Conservation (phyloP, 1,284 basidiomycete species). For the Malassezia nana region DNA sequence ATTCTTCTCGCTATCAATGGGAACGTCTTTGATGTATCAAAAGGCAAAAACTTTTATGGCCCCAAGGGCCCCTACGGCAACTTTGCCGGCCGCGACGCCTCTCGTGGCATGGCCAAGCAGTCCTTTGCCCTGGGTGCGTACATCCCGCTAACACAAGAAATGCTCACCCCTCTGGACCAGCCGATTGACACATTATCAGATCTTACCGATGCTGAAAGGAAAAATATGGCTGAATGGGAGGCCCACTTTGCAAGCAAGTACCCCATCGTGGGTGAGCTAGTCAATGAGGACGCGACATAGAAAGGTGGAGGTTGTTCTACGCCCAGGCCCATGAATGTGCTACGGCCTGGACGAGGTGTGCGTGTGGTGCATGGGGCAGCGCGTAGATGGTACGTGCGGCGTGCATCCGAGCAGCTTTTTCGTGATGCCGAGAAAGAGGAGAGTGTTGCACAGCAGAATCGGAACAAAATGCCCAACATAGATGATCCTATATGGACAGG, state of each 20-base stretch:
- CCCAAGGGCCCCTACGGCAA: conserved; percentile 92
- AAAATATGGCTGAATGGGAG: conserved; percentile 40
- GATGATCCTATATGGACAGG: conserved; percentile 34
- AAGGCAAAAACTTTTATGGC: conserved; percentile 80
- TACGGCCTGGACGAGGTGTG: not conserved
- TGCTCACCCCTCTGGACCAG: conserved; percentile 75
- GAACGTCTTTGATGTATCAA: conserved; percentile 80
- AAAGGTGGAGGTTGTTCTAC: not conserved
- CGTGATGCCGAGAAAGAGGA: conserved; percentile 9
- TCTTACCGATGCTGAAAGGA: conserved; percentile 64
- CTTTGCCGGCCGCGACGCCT: conserved; percentile 87
- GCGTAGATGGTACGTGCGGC: not conserved
- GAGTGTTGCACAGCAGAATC: not conserved
- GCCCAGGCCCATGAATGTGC: too few species aligned
- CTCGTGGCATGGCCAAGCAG: conserved; percentile 90
- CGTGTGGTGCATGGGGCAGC: not conserved
- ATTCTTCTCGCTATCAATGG: conserved; percentile 79
- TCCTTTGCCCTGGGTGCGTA: conserved; percentile 73
- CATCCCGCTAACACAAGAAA: conserved; percentile 53
- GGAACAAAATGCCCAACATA: not conserved
- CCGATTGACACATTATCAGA: conserved; percentile 73
- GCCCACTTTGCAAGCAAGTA: conserved; percentile 42
- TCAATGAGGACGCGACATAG: conserved; percentile 27
- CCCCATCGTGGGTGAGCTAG: conserved; percentile 38
- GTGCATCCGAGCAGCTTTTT: conserved; percentile 6